Base-by-base conservation (phyloP, 2,329 filamentous ascomycete genomes). In the Diaporthe caulivora region DNA sequence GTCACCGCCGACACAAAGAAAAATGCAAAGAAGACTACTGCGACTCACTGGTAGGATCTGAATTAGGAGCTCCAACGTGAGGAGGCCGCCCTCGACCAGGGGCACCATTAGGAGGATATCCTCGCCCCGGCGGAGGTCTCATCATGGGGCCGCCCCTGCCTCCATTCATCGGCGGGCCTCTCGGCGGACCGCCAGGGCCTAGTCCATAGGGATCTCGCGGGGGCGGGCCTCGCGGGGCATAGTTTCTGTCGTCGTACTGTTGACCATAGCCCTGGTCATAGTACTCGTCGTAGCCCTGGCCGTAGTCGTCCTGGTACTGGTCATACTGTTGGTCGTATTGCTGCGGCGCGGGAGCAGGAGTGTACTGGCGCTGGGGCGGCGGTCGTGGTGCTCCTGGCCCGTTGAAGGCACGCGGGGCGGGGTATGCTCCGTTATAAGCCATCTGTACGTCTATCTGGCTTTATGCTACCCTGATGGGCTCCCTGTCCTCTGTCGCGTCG, bases 361-460 rank as follows among this genome's bases (percentile, higher is more conserved):
- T 78, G 70, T 82, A 82, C 40, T 81, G 83, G 71, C 77, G 81
- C 78, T 83, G 84, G 15, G 81, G 83, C 10, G 81, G 79, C 62
- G 83, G 81, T 70, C 85, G 81, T 71, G 84, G 85, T 57, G 83
- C 83, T 68, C 83, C 85, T 42, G 83, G 84, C 49, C 86, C 86
- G 75, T 82, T 84, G 77, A 89, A 88, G n/a, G 85, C 84, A 72
- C 86, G 85, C 77, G 83, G 79, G 51, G 78, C 82, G 72, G 83
- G 82, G 74, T 87, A 88, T 75, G 82, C 85, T 75, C 83, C 84
- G 75, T 88, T 85, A 78, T 89, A 89, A 58, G 87, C 86, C 88
- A 90, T 90, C 21, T 76, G 62, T 53, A 29, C 55, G 53, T 26
- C 37, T 31, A 10, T 17, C 67, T 29, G 26, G 7, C 17, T 42